These are phyloP conservation scores for Acanthamoeba royreba DNA, from an alignment of 208 protist genomes.

Conservation along the genomic window DNA sequence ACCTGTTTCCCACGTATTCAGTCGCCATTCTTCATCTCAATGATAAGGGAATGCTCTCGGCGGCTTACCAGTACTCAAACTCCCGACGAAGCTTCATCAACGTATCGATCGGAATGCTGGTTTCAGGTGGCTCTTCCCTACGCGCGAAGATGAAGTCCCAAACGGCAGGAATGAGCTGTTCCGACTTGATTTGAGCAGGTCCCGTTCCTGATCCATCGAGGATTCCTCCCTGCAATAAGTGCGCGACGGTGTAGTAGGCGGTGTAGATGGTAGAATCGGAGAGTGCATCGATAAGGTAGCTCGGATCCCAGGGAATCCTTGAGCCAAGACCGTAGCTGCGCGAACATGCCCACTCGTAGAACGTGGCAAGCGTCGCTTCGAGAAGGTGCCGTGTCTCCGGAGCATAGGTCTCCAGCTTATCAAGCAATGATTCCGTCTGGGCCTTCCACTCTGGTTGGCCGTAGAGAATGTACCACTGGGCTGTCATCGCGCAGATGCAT, in stretches of 20 bases:
- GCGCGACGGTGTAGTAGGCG: conserved; percentile 99
- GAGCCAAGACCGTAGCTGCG: conserved; percentile 99
- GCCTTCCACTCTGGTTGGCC: conserved; percentile 96
- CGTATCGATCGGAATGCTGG: conserved; percentile 74
- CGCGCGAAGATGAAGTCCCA: conserved; percentile 95
- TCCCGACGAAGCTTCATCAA: conserved; percentile 89
- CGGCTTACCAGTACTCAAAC: conserved; percentile 92
- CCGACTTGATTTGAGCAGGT: conserved; percentile 85
- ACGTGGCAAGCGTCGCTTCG: conserved; percentile 92
- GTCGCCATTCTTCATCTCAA: neutral
- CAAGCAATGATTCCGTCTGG: neutral
- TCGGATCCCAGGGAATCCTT: conserved; percentile 91
- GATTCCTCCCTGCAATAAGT: conserved; percentile 90
- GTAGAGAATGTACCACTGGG: conserved; percentile 99
- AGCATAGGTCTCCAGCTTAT: conserved; percentile 90
- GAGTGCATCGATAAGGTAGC: conserved; percentile 99
- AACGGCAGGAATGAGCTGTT: conserved; percentile 90
- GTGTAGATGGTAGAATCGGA: conserved; percentile 99
- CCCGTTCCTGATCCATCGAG: conserved; percentile 76
- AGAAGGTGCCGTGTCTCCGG: conserved; percentile 90
- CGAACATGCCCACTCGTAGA: conserved; percentile 99
- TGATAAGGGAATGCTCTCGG: neutral
- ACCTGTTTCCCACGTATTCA: conserved; percentile 74
- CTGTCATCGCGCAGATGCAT: conserved; percentile 97
- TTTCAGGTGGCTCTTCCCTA: conserved; percentile 73